Conservation (phyloP, 2,329 filamentous ascomycete species). For the Venturia asperata region DNA sequence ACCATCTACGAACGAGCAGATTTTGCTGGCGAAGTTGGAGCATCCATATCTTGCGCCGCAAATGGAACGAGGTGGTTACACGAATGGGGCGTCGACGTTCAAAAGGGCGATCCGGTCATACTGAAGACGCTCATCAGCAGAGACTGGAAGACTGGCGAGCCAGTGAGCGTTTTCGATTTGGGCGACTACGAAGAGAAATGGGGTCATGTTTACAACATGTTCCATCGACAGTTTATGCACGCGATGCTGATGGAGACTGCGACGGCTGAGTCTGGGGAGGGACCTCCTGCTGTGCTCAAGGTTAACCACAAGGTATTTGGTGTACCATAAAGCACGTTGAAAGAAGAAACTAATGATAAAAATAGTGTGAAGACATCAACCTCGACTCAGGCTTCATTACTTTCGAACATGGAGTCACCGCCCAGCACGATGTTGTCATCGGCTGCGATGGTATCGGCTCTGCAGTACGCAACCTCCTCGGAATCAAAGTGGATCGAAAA, state of each 20-base stretch:
- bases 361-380: constrained; percentile 46
- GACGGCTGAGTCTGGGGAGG: constrained; percentile 42
- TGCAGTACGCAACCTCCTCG: constrained; percentile 33
- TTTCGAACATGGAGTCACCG: constrained; percentile 40
- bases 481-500: constrained; percentile 10
- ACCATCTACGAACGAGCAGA: constrained; percentile 46
- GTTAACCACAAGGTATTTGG: constrained; percentile 47
- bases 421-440: constrained; percentile 47
- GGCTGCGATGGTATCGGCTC: constrained; percentile 52
- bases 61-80: constrained; percentile 57
- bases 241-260: constrained; percentile 45
- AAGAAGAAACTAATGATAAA: not conserved
- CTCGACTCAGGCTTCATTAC: constrained; percentile 38
- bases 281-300: constrained; percentile 34
- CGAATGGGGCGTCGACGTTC: constrained; percentile 59
- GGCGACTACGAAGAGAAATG: constrained; percentile 37
- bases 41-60: constrained; percentile 56
- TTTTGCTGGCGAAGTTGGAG: constrained; percentile 51
- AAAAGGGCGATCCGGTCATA: constrained; percentile 35
- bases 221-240: constrained; percentile 49
- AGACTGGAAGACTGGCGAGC: constrained; percentile 33
- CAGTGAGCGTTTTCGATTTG: constrained; percentile 33
- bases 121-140: constrained; percentile 31
- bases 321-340: not conserved
- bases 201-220: constrained; percentile 48